A percentile compares a stretch with the other conserved stretches of the same genome.
Conservation (phyloP, 140 eudicot genomes). For the Senecio squalidus region DNA sequence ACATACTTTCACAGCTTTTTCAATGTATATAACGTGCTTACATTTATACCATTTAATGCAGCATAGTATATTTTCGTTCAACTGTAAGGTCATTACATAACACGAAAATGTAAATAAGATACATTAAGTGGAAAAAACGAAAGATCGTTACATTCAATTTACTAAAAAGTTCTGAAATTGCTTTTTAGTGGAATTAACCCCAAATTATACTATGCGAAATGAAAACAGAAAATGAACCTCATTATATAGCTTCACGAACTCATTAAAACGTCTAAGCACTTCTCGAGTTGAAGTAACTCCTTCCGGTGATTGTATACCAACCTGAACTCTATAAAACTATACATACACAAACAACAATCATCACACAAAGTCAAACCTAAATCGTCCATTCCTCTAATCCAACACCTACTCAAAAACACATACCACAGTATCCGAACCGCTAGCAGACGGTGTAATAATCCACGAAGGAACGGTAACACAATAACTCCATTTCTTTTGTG, state of each 20-base stretch:
- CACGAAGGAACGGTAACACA: slow-evolving; percentile 91
- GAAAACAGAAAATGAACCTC: slow-evolving; percentile 36
- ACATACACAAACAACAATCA: slow-evolving; percentile 8
- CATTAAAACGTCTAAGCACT: slow-evolving; percentile 65
- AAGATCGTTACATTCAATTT: too few species aligned
- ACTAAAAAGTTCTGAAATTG: too few species aligned
- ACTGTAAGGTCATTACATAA: too few species aligned
- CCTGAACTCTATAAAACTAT: slow-evolving; percentile 84
- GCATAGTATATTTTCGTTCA: too few species aligned
- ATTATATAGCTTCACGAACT: slow-evolving; percentile 66
- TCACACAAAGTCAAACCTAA: background rate
- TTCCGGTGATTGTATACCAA: slow-evolving; percentile 87
- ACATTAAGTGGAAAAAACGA: too few species aligned
- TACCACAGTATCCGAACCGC: slow-evolving; percentile 69
- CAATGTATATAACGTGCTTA: too few species aligned
- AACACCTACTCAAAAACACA: background rate
- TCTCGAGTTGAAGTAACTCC: slow-evolving; percentile 62
- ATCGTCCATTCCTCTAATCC: background rate
- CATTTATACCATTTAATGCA: too few species aligned
- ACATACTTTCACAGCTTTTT: too few species aligned
- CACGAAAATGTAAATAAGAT: too few species aligned
- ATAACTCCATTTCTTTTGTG: slow-evolving; percentile 76
- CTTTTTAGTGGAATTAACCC: background rate
- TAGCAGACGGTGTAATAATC: slow-evolving; percentile 40
- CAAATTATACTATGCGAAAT: background rate